Evolutionary conservation across 2,329 filamentous ascomycete genomes (phyloP).

Genomic region (Hymenotorrendiella dingleyae): DNA sequence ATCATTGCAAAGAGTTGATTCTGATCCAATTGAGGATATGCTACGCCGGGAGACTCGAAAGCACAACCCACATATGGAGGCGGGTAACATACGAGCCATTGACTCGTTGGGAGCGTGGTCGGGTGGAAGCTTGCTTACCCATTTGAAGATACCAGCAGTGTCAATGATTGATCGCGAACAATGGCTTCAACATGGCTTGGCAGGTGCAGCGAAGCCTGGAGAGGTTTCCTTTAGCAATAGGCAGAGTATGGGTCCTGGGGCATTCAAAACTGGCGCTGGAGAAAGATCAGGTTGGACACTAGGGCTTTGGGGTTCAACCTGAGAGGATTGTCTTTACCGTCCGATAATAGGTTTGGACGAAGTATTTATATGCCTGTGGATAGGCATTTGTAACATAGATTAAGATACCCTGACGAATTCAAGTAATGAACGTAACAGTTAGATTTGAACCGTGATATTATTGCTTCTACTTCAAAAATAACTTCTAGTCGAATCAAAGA

Average conservation of each 20-base stretch:
- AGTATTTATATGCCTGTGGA: no score
- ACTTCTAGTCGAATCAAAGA: no score
- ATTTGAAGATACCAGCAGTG: conserved; percentile 62
- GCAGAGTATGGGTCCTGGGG: conserved; percentile 57
- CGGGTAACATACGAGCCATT: conserved; percentile 58
- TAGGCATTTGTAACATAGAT: no score
- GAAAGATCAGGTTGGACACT: conserved; percentile 51
- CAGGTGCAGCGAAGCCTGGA: conserved; percentile 52
- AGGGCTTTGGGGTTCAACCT: conserved; percentile 59
- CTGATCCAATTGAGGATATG: conserved; percentile 53
- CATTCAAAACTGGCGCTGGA: conserved; percentile 38
- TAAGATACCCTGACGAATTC: no score
- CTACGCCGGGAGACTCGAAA: conserved; percentile 41
- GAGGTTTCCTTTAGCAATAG: conserved; percentile 50
- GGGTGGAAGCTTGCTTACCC: conserved; percentile 64
- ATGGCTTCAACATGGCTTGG: conserved; percentile 62
- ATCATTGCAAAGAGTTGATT: conserved; percentile 37
- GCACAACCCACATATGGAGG: conserved; percentile 37
- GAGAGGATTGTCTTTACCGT: no score
- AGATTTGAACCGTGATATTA: no score
- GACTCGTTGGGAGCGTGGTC: conserved; percentile 69
- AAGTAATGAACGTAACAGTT: no score
- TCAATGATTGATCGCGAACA: conserved; percentile 66
- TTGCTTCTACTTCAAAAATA: no score
- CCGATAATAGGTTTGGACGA: no score